phyloP scores from a whole-genome alignment of 495 filamentous ascomycete species.

The Lepraria neglecta region DNA sequence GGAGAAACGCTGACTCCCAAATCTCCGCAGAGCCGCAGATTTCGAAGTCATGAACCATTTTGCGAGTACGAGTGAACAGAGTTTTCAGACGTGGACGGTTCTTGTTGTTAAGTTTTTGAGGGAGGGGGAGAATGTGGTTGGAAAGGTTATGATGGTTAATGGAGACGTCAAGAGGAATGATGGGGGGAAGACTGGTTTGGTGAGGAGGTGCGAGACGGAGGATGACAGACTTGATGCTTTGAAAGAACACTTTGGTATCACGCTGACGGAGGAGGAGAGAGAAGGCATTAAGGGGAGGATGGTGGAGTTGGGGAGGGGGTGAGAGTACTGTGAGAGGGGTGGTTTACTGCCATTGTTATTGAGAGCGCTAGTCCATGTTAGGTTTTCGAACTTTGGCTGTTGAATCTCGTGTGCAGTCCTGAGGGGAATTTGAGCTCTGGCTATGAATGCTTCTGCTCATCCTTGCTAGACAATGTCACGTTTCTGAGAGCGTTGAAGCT shows the following conservation, averaged over 20 bases:
- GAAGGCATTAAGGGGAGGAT: constrained; percentile 40
- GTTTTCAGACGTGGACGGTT: constrained; percentile 44
- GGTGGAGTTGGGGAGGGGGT: constrained; percentile 34
- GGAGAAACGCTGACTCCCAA: no score
- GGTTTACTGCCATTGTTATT: no score
- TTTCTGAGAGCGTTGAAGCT: no score
- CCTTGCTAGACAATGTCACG: no score
- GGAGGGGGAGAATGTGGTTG: constrained; percentile 32
- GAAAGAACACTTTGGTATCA: constrained; percentile 44
- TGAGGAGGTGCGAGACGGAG: constrained; percentile 44
- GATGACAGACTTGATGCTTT: constrained; percentile 44
- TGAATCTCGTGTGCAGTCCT: no score
- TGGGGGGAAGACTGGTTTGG: constrained; percentile 48
- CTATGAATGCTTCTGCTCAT: no score
- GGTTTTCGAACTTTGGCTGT: no score
- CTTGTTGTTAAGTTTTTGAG: constrained; percentile 53
- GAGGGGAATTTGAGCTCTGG: no score
- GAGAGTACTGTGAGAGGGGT: no score
- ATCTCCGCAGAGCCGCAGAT: constrained; percentile 41
- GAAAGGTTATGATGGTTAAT: constrained; percentile 52
- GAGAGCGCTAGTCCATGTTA: no score
- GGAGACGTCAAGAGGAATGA: constrained; percentile 52
- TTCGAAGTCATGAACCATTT: constrained; percentile 61
- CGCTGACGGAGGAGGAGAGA: constrained; percentile 43
- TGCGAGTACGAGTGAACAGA: constrained; percentile 39